These are phyloP conservation scores for Pythium volutum DNA, from an alignment of 352 stramenopile genomes.

Conservation along the genomic window DNA sequence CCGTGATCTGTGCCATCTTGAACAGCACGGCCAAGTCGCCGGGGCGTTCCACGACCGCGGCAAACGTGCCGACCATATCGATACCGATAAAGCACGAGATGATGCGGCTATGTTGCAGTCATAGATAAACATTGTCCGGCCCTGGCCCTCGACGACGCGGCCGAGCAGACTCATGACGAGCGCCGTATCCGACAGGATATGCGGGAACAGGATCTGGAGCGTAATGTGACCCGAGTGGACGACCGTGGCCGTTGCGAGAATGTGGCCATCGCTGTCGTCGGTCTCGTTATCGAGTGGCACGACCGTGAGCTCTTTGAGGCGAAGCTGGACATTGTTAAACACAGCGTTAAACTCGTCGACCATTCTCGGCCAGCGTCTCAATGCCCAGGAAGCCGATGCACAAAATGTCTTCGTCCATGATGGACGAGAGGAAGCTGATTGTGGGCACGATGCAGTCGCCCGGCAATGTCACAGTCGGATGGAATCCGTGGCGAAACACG, in stretches of 20 bases:
- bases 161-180: conserved; percentile 21
- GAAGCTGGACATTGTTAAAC: conserved; percentile 13
- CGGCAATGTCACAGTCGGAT: neutral
- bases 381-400: conserved; percentile 12
- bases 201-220: conserved; percentile 19
- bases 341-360: conserved; percentile 15
- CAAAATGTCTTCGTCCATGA: conserved; percentile 23
- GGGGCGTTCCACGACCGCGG: conserved; percentile 1
- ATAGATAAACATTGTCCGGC: conserved; percentile 8
- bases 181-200: conserved; percentile 13
- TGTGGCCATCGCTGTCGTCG: conserved; percentile 5
- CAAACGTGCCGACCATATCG: conserved; percentile 24
- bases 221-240: conserved; percentile 14
- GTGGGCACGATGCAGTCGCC: neutral
- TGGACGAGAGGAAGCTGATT: neutral
- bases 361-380: conserved; percentile 14
- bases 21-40: conserved; percentile 15
- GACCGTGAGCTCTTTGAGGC: conserved; percentile 10
- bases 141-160: conserved; percentile 2
- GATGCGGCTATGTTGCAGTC: conserved; percentile 7
- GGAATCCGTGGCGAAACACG: conserved; percentile 15
- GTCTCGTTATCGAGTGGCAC: conserved; percentile 7
- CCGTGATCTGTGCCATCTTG: conserved; percentile 11
- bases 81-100: conserved; percentile 11
- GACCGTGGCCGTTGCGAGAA: neutral